phyloP scores from a whole-genome alignment of 305 asterid genomes.

The Solanum hybrid region DNA sequence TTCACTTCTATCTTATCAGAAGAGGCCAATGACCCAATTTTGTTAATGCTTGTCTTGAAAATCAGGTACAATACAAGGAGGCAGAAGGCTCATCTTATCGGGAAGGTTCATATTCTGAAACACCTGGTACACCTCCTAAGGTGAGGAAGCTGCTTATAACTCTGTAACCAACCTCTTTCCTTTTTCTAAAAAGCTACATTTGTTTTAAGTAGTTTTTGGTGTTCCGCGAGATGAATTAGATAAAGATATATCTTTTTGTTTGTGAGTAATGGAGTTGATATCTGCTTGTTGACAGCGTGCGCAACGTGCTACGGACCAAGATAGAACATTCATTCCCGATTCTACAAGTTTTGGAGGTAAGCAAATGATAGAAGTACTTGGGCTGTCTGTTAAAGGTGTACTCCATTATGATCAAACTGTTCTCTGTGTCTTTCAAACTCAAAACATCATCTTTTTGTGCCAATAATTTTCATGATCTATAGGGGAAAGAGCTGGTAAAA shows the following conservation, averaged over 20 bases:
- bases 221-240: neutral
- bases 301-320: slow-evolving; percentile 65
- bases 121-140: slow-evolving; percentile 97
- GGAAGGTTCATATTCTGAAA: slow-evolving; percentile 73
- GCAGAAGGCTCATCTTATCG: slow-evolving; percentile 87
- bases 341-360: slow-evolving; percentile 64
- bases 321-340: slow-evolving; percentile 78
- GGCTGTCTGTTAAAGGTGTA: neutral
- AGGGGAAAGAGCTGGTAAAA: slow-evolving; percentile 79
- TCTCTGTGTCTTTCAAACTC: slow-evolving; percentile 3
- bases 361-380: neutral
- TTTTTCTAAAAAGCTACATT: neutral
- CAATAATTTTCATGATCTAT: slow-evolving; percentile 7
- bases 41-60: neutral
- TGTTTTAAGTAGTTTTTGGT: neutral
- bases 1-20: neutral
- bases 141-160: slow-evolving; percentile 17
- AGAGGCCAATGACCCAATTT: neutral
- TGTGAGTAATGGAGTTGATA: neutral
- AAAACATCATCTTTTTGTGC: neutral
- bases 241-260: neutral
- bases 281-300: slow-evolving; percentile 44
- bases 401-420: neutral
- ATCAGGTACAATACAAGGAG: slow-evolving; percentile 88
- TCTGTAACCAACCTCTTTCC: neutral